Conservation (phyloP, 306 rosid species). For the Erythrophleum fordii region DNA sequence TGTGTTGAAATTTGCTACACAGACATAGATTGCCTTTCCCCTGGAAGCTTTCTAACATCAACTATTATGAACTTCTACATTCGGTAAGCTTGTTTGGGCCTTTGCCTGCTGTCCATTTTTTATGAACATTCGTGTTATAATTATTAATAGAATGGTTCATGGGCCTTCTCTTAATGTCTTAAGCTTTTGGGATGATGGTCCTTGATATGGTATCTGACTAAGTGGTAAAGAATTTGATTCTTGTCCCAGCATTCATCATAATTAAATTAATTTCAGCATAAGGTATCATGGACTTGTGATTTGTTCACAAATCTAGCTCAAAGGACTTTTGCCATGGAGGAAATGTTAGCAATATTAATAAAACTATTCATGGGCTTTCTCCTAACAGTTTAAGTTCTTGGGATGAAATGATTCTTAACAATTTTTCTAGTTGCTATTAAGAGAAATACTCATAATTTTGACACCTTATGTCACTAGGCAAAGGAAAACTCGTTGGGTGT, state of each 20-base stretch:
- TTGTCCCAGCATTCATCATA: background rate
- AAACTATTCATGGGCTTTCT: background rate
- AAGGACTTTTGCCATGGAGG: background rate
- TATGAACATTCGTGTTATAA: background rate
- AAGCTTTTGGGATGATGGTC: background rate
- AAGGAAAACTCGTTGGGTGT: too few species aligned
- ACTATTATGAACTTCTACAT: constrained; percentile 93
- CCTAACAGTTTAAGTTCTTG: background rate
- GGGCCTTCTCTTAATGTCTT: background rate
- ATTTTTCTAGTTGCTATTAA: background rate
- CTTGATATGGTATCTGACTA: background rate
- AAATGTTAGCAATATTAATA: background rate
- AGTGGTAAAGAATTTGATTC: background rate
- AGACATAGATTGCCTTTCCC: constrained; percentile 82
- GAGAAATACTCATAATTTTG: background rate
- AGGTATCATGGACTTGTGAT: background rate
- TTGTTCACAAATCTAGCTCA: background rate
- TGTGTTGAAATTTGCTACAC: constrained; percentile 72
- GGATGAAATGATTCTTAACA: background rate
- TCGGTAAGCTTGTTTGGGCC: constrained; percentile 54
- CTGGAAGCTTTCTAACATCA: constrained; percentile 78
- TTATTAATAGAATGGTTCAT: background rate
- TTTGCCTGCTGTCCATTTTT: background rate
- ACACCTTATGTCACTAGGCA: background rate
- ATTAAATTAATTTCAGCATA: background rate